Evolutionary conservation across 2,329 filamentous ascomycete genomes (phyloP).

Genomic region (Trichoderma sp.): DNA sequence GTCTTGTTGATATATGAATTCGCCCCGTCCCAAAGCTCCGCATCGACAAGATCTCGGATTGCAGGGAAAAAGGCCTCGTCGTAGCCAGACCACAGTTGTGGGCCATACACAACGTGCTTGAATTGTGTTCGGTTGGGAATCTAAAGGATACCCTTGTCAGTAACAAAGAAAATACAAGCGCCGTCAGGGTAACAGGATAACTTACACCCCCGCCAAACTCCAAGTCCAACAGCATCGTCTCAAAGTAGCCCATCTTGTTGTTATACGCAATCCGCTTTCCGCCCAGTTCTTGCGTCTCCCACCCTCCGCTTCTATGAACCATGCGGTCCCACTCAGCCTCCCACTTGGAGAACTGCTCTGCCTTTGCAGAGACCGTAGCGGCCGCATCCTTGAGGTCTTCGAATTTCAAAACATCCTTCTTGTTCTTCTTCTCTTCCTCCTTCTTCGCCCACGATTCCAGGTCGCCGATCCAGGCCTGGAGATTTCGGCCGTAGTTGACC

Average conservation of each 20-base stretch:
- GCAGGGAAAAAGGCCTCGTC: slow-evolving; percentile 58
- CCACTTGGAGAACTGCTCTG: slow-evolving; percentile 70
- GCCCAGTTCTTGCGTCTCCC: slow-evolving; percentile 71
- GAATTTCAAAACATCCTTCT: slow-evolving; percentile 33
- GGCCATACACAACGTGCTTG: slow-evolving; percentile 89
- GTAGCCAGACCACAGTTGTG: slow-evolving; percentile 67
- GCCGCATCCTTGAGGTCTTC: slow-evolving; percentile 56
- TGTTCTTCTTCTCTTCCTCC: slow-evolving; percentile 44
- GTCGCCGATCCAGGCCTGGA: slow-evolving; percentile 66
- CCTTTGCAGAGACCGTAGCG: slow-evolving; percentile 53
- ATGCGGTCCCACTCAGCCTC: slow-evolving; percentile 74
- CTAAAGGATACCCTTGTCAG: slow-evolving; percentile 43
- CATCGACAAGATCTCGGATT: slow-evolving; percentile 78
- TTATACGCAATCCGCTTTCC: slow-evolving; percentile 75
- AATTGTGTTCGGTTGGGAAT: slow-evolving; percentile 87
- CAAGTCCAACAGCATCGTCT: slow-evolving; percentile 79
- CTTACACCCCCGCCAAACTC: slow-evolving; percentile 69
- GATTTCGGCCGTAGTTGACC: slow-evolving; percentile 65
- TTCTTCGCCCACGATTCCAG: slow-evolving; percentile 66
- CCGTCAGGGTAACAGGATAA: too few species aligned
- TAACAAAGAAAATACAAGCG: too few species aligned
- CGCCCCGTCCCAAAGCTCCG: slow-evolving; percentile 68
- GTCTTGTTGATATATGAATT: slow-evolving; percentile 71
- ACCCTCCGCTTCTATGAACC: slow-evolving; percentile 70
- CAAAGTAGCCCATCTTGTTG: slow-evolving; percentile 75